These are phyloP conservation scores for Grosmannia huntii DNA, from an alignment of 2,329 filamentous ascomycete species.

Conservation along the genomic window DNA sequence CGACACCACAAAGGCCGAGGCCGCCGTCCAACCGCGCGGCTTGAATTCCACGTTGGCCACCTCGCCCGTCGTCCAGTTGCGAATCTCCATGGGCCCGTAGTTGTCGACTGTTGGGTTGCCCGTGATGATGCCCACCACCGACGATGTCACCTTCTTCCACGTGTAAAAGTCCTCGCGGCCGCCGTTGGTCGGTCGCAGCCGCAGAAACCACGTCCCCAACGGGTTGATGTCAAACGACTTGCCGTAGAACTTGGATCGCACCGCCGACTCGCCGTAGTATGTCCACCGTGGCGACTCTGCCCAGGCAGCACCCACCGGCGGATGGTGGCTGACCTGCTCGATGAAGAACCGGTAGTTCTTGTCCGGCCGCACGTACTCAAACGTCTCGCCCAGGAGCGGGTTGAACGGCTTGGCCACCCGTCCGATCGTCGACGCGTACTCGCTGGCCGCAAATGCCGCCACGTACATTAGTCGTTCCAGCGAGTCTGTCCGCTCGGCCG, in stretches of 20 bases:
- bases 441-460: constrained; percentile 86
- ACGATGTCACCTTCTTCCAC: constrained; percentile 97
- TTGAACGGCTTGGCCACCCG: constrained; percentile 98
- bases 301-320: constrained; percentile 83
- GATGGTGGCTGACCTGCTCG: constrained; percentile 96
- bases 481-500: constrained; percentile 73
- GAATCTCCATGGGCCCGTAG: constrained; percentile 93
- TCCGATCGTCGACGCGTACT: constrained; percentile 93
- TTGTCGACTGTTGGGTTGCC: constrained; percentile 96
- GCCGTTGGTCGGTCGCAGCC: constrained; percentile 59
- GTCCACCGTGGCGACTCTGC: constrained; percentile 91
- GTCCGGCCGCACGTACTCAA: constrained; percentile 89
- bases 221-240: constrained; percentile 97
- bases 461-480: constrained; percentile 90
- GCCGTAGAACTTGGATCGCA: constrained; percentile 94
- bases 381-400: constrained; percentile 88
- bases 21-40: constrained; percentile 87
- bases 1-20: constrained; percentile 75
- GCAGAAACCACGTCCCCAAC: constrained; percentile 92
- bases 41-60: constrained; percentile 88
- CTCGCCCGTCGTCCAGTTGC: constrained; percentile 93
- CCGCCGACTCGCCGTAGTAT: constrained; percentile 91
- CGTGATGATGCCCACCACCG: constrained; percentile 96
- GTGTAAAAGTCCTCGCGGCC: constrained; percentile 82
- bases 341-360: constrained; percentile 98